Percentiles rank a stretch among this genome's conserved stretches.
Conservation (phyloP, 352 stramenopile genomes). For the Globisporangium heterothallicum region DNA sequence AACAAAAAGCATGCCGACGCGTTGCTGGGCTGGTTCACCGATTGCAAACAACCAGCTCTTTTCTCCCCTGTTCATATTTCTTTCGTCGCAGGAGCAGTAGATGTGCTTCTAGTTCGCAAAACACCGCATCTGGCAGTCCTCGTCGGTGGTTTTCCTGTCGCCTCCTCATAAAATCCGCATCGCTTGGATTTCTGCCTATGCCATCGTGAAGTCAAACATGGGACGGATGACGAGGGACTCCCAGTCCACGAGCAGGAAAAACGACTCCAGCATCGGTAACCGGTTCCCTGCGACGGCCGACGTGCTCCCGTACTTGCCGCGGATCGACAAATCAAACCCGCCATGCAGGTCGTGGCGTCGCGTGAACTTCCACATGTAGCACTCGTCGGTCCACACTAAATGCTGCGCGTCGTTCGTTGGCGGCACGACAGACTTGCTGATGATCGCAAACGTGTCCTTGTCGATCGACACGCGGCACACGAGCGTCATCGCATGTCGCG, state of each 20-base stretch:
- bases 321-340: conserved; percentile 72
- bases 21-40: background rate
- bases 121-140: too few species aligned
- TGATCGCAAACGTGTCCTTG: conserved; percentile 74
- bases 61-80: too few species aligned
- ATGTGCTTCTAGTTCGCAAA: conserved; percentile 1
- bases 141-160: too few species aligned
- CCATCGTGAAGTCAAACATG: conserved; percentile 64
- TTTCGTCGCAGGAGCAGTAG: too few species aligned
- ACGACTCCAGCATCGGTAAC: conserved; percentile 81
- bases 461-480: conserved; percentile 81
- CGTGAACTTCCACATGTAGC: conserved; percentile 81
- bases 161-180: too few species aligned
- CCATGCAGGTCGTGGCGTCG: conserved; percentile 41
- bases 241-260: conserved; percentile 83
- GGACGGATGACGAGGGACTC: conserved; percentile 76
- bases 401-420: conserved; percentile 78
- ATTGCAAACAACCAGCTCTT: conserved; percentile 3
- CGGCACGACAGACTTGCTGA: conserved; percentile 77
- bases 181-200: conserved; percentile 11
- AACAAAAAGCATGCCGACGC: background rate
- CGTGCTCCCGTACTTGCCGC: conserved; percentile 78
- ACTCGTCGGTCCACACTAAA: conserved; percentile 85
- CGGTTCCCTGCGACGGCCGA: conserved; percentile 76
- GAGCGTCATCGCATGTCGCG: conserved; percentile 76